A percentile compares a stretch with the other conserved stretches of the same genome.
phyloP scores from a whole-genome alignment of 768 basidiomycete genomes.

The Suillus paluster region DNA sequence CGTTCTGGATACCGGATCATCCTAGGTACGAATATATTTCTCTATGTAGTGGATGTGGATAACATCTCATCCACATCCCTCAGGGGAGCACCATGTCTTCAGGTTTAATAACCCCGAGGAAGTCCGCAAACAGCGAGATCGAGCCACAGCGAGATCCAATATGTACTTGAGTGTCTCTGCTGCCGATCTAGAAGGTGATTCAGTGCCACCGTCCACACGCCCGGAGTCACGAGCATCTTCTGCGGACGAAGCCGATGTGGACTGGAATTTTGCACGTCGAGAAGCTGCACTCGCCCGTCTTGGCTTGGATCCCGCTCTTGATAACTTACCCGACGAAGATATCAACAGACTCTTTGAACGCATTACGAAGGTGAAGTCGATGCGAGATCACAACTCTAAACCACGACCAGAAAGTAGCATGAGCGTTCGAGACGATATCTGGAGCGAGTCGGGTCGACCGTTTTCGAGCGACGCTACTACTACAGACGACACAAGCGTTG shows the following conservation, averaged over 20 bases:
- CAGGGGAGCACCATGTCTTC: conserved; percentile 97
- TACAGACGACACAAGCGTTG: conserved; percentile 89
- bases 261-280: conserved; percentile 97
- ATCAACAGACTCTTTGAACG: conserved; percentile 93
- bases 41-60: conserved; percentile 1
- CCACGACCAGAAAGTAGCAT: conserved; percentile 90
- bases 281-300: conserved; percentile 90
- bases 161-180: conserved; percentile 68
- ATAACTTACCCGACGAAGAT: conserved; percentile 93
- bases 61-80: conserved; percentile 12
- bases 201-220: conserved; percentile 58
- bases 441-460: conserved; percentile 88
- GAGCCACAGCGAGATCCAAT: conserved; percentile 73
- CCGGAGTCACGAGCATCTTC: conserved; percentile 78
- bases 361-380: conserved; percentile 89
- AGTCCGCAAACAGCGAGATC: conserved; percentile 88
- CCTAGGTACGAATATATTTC: conserved; percentile 59
- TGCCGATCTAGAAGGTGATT: conserved; percentile 63
- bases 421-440: conserved; percentile 84
- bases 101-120: conserved; percentile 96
- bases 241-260: conserved; percentile 73
- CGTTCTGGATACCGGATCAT: conserved; percentile 97
- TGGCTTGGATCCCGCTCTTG: conserved; percentile 86
- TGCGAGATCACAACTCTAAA: conserved; percentile 80
- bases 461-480: conserved; percentile 73